phyloP scores from a whole-genome alignment of 75 land plant genomes.

The Pinus albicaulis region DNA sequence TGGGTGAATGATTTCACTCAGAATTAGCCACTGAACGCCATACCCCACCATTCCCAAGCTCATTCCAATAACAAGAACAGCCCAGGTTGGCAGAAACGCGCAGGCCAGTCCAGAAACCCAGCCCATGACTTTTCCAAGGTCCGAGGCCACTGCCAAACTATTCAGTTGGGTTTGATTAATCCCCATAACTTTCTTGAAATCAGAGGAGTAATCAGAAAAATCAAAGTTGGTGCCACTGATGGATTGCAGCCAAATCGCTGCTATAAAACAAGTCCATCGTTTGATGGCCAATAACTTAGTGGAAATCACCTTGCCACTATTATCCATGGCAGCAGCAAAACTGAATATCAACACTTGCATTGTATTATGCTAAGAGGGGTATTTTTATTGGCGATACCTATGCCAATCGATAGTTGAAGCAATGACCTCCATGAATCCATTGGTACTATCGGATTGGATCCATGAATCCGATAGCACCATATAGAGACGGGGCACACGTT shows the following conservation, averaged over 20 bases:
- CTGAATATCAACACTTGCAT: neutral
- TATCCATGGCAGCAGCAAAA: neutral
- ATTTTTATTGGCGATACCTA: neutral
- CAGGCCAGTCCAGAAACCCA: conserved; percentile 67
- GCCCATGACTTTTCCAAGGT: conserved; percentile 78
- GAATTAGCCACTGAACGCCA: conserved; percentile 60
- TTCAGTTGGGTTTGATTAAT: conserved; percentile 77
- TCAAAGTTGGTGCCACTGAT: conserved; percentile 71
- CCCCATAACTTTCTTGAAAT: conserved; percentile 58
- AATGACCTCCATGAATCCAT: no score
- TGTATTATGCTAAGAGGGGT: neutral
- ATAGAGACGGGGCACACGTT: no score
- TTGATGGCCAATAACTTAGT: neutral
- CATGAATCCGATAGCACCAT: no score
- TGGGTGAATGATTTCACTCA: conserved; percentile 28
- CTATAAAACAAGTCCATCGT: conserved; percentile 68
- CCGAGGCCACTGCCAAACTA: conserved; percentile 76
- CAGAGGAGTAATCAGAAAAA: conserved; percentile 79
- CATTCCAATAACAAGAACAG: conserved; percentile 49
- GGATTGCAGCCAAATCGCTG: conserved; percentile 78
- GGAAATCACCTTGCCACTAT: neutral
- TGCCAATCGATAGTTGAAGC: neutral
- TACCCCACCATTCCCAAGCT: conserved; percentile 58
- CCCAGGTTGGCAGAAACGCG: conserved; percentile 56
- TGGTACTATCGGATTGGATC: no score